Evolutionary conservation across 2,329 filamentous ascomycete genomes (phyloP).

Genomic region (Eutypella sp.): DNA sequence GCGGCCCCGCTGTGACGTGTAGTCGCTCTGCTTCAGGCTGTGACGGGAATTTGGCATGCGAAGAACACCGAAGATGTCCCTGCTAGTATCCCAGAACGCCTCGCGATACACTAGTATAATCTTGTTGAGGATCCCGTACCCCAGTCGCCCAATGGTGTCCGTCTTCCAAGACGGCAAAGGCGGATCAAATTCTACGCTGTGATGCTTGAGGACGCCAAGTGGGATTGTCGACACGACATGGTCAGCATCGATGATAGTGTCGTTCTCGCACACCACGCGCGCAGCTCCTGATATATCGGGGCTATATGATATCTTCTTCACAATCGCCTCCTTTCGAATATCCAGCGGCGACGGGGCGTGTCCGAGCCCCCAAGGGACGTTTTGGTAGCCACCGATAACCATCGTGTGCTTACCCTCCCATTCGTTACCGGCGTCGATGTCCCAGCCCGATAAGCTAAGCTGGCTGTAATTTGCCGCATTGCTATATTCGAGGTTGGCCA

Average conservation of each 20-base stretch:
- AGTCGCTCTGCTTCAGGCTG: slow-evolving; percentile 75
- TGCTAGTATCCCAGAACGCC: slow-evolving; percentile 83
- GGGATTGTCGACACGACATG: slow-evolving; percentile 87
- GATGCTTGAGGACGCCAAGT: slow-evolving; percentile 85
- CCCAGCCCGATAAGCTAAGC: slow-evolving; percentile 87
- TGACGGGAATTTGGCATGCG: slow-evolving; percentile 64
- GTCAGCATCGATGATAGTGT: slow-evolving; percentile 74
- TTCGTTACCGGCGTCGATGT: slow-evolving; percentile 96
- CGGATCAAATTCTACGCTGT: slow-evolving; percentile 78
- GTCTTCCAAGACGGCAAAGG: slow-evolving; percentile 83
- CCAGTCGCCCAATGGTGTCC: slow-evolving; percentile 74
- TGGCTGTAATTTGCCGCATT: slow-evolving; percentile 86
- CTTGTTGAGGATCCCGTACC: slow-evolving; percentile 93
- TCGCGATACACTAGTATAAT: slow-evolving; percentile 84
- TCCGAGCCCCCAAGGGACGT: slow-evolving; percentile 81
- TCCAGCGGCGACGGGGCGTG: slow-evolving; percentile 72
- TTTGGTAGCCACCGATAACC: slow-evolving; percentile 89
- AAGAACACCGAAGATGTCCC: slow-evolving; percentile 91
- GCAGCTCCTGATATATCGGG: slow-evolving; percentile 45
- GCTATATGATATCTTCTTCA: slow-evolving; percentile 67
- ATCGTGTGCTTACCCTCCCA: slow-evolving; percentile 94
- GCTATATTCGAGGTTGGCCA: slow-evolving; percentile 96
- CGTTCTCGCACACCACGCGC: slow-evolving; percentile 71
- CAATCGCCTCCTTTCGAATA: slow-evolving; percentile 66
- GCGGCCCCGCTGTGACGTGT: slow-evolving; percentile 72